Base-by-base conservation (phyloP, 78 protist genomes). In the Diacronema lutheri region DNA sequence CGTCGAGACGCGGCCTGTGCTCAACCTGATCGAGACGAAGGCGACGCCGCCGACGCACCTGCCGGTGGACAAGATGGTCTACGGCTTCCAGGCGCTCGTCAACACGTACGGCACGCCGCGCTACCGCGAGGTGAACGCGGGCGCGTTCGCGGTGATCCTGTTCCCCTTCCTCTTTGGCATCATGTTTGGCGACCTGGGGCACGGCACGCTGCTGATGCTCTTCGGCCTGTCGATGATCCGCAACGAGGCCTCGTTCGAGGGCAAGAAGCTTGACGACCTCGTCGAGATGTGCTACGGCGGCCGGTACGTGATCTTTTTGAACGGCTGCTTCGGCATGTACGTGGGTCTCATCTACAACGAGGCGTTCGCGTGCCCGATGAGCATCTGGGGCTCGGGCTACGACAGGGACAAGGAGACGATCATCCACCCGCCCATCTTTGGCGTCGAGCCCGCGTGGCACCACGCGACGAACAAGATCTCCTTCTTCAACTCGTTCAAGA, bases 161-260 rank as follows among this genome's bases (percentile, higher is more conserved):
- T 99, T 98, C 96, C 99, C 99, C 56, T 99, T 97, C 97, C 91
- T 99, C 31, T 99, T 98, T 40, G 99, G 98, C 41, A 96, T 99
- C 89, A 99, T 99, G 99, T 99, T 95, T 88, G 99, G 99, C 40
- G 99, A 99, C 82, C 38, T 96, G 0, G 99, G 99, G 56, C 99
- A 99, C 93, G 99, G 99, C 38, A 3, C 90, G 62, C 35, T 97
- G 65, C 61, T 98, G 82, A 44, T 94, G 19, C 66, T 93, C 10
- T 26, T 88, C 35, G 97, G 96, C 35, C 1, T 60, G 16, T 57
- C 38, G n/a, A 64, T 98, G 58, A 19, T 91, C 85, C 0, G 37
- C 68, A 58, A 90, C n/a, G 99, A 95, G 90, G 94, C 92, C 90
- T 88, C 90, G 56, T 46, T 89, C 57, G 88, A 55, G 33, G 41